phyloP scores from a whole-genome alignment of 805 yeast genomes.

The Candida berthetii region DNA sequence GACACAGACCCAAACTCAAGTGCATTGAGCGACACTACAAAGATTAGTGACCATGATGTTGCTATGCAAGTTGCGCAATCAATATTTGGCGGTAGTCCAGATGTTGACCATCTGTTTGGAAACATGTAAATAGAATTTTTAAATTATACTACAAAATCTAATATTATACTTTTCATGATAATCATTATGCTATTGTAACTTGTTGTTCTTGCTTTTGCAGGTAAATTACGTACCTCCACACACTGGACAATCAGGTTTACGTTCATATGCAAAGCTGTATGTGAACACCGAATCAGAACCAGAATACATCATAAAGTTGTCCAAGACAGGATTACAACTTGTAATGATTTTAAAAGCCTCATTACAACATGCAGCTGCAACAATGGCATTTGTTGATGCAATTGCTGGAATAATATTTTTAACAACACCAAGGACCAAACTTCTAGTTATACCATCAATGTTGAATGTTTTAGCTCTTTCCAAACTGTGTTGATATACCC shows the following conservation, averaged over 20 bases:
- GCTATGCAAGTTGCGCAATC: conserved; percentile 20
- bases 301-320: conserved; percentile 81
- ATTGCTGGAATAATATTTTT: conserved; percentile 92
- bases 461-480: conserved; percentile 57
- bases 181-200: too few species aligned
- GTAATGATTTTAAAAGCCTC: conserved; percentile 80
- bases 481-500: conserved; percentile 50
- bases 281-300: conserved; percentile 79
- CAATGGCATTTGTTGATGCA: conserved; percentile 88
- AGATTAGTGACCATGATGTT: conserved; percentile 13
- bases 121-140: neutral
- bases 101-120: neutral
- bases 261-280: conserved; percentile 61
- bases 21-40: neutral
- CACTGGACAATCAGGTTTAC: conserved; percentile 61
- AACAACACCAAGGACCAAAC: conserved; percentile 77
- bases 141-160: neutral
- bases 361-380: conserved; percentile 85
- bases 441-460: conserved; percentile 65
- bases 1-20: neutral
- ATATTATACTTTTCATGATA: too few species aligned
- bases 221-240: conserved; percentile 44
- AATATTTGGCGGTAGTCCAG: conserved; percentile 17
- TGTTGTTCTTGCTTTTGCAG: neutral
- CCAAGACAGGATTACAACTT: conserved; percentile 55